Evolutionary conservation across 2,329 filamentous ascomycete species (phyloP), one percentile per base, ranked within the genome.

Genomic region (Grosmannia serpens): DNA sequence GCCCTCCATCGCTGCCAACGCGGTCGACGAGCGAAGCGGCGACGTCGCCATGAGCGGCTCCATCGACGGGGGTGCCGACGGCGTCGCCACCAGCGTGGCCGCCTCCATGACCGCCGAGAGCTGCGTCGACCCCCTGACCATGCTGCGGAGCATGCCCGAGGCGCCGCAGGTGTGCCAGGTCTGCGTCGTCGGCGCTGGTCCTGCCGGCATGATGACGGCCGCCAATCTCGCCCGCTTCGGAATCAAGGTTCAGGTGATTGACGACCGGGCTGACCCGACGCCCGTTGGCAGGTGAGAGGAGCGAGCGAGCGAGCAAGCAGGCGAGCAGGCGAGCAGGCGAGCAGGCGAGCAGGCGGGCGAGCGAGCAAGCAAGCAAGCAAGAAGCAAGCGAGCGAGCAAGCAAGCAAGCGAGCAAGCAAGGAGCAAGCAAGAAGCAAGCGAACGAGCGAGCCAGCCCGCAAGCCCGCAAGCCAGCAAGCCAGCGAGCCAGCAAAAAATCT

Each of bases 221-320:
- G 62, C 63, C 59, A 64, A 64, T 61, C 71, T 86, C n/a, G 76
- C 78, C 20, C 77, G 82, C 3, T 84, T 80, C 64, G 82, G 82
- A 17, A 78, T 85, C 63, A 77, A 77, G 52, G 75, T 77, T 4
- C 73, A 73, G 26, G 74, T 85, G 55, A 73, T 85, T 58, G 83
- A 86, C 69, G 80, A 85, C 65, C 72, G 82, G 57, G 70, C 76
- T 17, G 75, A 81, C 62, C 77, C 76, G 60, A 86, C 83, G 0
- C 71, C 76, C 17, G 80, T 80, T 2, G 66, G 62, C 62, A 65
- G 55, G 59, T 59, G 61, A 60, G 54, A 70, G 57, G 62, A 64
- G 8, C 20, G 15, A 35, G 11, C 31, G 31, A 33, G 17, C 15
- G 50, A 29, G 26, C 49, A n/a, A n/a, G n/a, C n/a, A n/a, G n/a